These are phyloP conservation scores for Mallotus nudiflorus DNA, from an alignment of 345 rosid genomes.

Conservation along the genomic window DNA sequence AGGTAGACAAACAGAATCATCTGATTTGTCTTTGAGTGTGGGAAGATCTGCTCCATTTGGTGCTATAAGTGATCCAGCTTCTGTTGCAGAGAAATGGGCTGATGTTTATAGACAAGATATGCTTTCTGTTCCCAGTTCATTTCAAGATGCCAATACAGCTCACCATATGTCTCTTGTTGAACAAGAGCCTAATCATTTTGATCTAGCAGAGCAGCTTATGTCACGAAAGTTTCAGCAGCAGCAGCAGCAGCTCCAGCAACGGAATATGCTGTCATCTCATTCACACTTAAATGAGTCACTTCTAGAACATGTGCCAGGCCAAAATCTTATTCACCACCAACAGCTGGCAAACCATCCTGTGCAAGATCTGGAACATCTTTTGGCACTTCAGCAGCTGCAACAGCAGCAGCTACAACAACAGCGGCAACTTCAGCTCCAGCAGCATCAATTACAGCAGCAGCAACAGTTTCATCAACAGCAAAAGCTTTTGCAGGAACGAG, in stretches of 20 bases:
- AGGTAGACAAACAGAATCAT: slow-evolving; percentile 35
- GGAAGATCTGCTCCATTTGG: slow-evolving; percentile 37
- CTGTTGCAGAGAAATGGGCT: slow-evolving; percentile 42
- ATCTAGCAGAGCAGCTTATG: slow-evolving; percentile 47
- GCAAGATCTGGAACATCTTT: slow-evolving; percentile 46
- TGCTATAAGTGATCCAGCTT: slow-evolving; percentile 37
- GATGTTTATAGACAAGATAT: slow-evolving; percentile 43
- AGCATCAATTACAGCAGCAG: slow-evolving; percentile 39
- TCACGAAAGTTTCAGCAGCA: slow-evolving; percentile 51
- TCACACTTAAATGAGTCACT: slow-evolving; percentile 35
- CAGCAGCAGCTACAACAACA: slow-evolving; percentile 27
- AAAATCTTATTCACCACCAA: slow-evolving; percentile 45
- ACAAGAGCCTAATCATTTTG: slow-evolving; percentile 46
- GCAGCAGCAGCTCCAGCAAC: slow-evolving; percentile 45
- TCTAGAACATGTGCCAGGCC: slow-evolving; percentile 45
- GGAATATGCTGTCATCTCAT: slow-evolving; percentile 43
- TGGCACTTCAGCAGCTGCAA: slow-evolving; percentile 40
- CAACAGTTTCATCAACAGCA: slow-evolving; percentile 62
- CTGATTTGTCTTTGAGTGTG: slow-evolving; percentile 34
- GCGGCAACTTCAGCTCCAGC: slow-evolving; percentile 33
- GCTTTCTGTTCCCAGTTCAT: slow-evolving; percentile 33
- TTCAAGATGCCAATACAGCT: slow-evolving; percentile 43
- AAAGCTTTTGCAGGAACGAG: slow-evolving; percentile 58
- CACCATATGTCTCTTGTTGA: slow-evolving; percentile 39
- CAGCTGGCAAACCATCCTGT: slow-evolving; percentile 43